Percentiles rank a stretch among this genome's conserved stretches.
Conservation (phyloP, 2,329 filamentous ascomycete species). For the Scytalidium lignicola region DNA sequence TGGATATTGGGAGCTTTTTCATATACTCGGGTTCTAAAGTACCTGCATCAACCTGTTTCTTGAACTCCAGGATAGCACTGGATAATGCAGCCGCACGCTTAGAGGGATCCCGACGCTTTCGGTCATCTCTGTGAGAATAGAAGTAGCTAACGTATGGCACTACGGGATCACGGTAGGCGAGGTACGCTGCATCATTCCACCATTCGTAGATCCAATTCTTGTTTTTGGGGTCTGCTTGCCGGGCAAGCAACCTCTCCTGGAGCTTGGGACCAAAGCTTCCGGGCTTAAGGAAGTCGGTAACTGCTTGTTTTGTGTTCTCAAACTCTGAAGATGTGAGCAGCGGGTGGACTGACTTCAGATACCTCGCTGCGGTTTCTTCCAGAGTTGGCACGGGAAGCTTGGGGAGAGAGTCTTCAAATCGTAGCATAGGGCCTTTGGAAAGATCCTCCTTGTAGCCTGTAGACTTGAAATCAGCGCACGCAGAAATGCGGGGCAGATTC, state of each 20-base stretch:
- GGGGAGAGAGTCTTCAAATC: slow-evolving; percentile 82
- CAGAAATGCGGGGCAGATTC: slow-evolving; percentile 7
- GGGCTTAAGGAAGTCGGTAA: slow-evolving; percentile 84
- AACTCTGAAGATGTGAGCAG: slow-evolving; percentile 65
- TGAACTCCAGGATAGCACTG: slow-evolving; percentile 84
- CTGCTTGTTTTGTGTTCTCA: slow-evolving; percentile 71
- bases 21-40: slow-evolving; percentile 96
- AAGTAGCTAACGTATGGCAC: slow-evolving; percentile 99
- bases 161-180: slow-evolving; percentile 89
- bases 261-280: slow-evolving; percentile 76
- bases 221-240: slow-evolving; percentile 70
- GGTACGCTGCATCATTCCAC: slow-evolving; percentile 96
- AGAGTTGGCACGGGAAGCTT: slow-evolving; percentile 74
- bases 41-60: slow-evolving; percentile 79
- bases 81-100: slow-evolving; percentile 91
- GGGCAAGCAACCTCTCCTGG: slow-evolving; percentile 80
- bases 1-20: slow-evolving; percentile 95
- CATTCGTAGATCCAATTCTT: slow-evolving; percentile 97
- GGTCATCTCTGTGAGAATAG: slow-evolving; percentile 95
- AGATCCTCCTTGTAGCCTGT: slow-evolving; percentile 75
- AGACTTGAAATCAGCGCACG: slow-evolving; percentile 8
- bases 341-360: slow-evolving; percentile 74
- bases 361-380: slow-evolving; percentile 74
- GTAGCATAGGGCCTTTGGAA: slow-evolving; percentile 74
- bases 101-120: slow-evolving; percentile 76